Evolutionary conservation across 2,329 filamentous ascomycete genomes (phyloP), one percentile per base, ranked within the genome.

Genomic region (Monilinia fructigena): DNA sequence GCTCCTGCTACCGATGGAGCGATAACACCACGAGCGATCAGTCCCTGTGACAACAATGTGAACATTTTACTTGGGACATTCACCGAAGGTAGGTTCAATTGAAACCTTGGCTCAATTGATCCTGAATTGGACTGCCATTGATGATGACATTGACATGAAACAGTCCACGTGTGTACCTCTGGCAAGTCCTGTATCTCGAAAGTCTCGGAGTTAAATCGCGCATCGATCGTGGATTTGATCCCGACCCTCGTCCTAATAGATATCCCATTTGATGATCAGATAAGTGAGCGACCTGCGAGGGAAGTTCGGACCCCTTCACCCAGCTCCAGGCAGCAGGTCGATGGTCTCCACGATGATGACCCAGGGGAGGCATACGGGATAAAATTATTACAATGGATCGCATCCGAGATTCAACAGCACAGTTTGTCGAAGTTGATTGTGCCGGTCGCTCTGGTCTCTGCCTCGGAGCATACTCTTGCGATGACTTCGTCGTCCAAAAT

Each of bases 171-270:
- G 48, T 86, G 83, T 72, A 79, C 79, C 55, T 81, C 80, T 12
- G 83, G 81, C 59, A 78, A 80, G 66, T 81, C 82, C 26, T 85
- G 85, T 71, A 78, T 83, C 69, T 76, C 78, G 20, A 82, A 83
- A 72, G 76, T 86, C 26, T 80, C 80, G 65, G 81, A 85, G 70
- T 74, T 86, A 45, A 81, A 78, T 71, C 81, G 82, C 63, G 76
- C 76, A 58, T 78, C 78, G 40, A 77, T 77, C 48, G 75, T 73
- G 65, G 79, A 82, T 61, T 80, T 80, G 70, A 81, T 79, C 60
- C 84, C 84, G n/a, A 82, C 83, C 7, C 80, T 86, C 60, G 83
- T 83, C 26, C 80, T 86, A 55, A 79, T 85, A 71, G 82, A 85
- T 73, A 79, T 85, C 47, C 80, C 80, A 23, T 78, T 72, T 72